Evolutionary conservation across 257 asterid species (phyloP), one percentile per base, ranked within the genome.

Genomic region (Rhazya stricta): DNA sequence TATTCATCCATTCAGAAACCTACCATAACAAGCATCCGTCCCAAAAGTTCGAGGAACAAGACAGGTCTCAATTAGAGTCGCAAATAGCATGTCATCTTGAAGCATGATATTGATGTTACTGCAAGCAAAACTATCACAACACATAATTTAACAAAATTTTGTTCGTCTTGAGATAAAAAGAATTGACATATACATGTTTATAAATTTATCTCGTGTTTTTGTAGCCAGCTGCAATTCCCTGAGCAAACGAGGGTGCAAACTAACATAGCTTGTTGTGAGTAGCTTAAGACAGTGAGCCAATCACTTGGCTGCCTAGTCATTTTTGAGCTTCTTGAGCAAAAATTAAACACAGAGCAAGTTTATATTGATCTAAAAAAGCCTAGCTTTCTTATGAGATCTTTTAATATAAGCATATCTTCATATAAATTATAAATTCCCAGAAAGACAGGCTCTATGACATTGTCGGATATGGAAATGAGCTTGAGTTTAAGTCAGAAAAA

Each of bases 1-100:
- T 32, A 67, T 79, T 77, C 83, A 83, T 77, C 92, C 92, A 87
- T 83, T 84, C 85, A 0, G 88, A 89, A 71, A 89, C 84, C 94
- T 89, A 82, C 77, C 51, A 76, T 61, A 53, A 11, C 72, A 70
- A 81, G 37, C 34, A 84, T 71, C 61, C 46, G 67, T 34, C 60
- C 27, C n/a, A 60, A 83, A 25, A n/a, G 74, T 71, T 62, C 58
- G 66, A 79, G 30, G 73, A 62, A 76, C 32, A 57, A 48, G 67
- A 69, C 75, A 71, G n/a, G 27, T 36, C 67, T 27, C 69, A 77
- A 71, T 13, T 41, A 37, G 75, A 18, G 23, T 62, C 29, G 10
- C 15, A 34, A 34, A 63, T 29, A 61, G 67, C 15, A 32, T 5
- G 11, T 18, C 25, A 63, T 63, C 23, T 18, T 18, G 7, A 63